A percentile compares a stretch with the other conserved stretches of the same genome.
These are phyloP conservation scores for Taxillus chinensis DNA, from an alignment of 164 flowering plant genomes.

Conservation along the genomic window DNA sequence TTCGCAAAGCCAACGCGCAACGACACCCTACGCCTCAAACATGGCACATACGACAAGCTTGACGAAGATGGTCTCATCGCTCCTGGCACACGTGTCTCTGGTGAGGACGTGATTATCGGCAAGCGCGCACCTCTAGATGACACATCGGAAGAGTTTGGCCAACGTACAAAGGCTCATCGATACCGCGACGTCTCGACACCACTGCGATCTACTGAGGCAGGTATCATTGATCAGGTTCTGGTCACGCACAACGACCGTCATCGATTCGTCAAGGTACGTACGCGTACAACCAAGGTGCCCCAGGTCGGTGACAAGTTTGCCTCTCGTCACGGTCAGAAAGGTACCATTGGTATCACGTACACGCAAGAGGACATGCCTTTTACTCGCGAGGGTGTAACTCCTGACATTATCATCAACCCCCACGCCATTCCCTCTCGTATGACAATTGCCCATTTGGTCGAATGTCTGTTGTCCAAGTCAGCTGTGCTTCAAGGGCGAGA, in stretches of 20 bases:
- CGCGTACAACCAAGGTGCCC: conserved; percentile 85
- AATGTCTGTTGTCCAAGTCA: conserved; percentile 95
- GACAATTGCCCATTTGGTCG: conserved; percentile 97
- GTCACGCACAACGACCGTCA: conserved; percentile 95
- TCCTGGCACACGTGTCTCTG: conserved; percentile 90
- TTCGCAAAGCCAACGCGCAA: conserved; percentile 90
- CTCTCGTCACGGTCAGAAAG: conserved; percentile 94
- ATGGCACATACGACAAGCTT: conserved; percentile 94
- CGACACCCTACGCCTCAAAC: conserved; percentile 95
- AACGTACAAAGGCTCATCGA: conserved; percentile 69
- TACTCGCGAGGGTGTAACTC: conserved; percentile 88
- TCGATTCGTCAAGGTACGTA: conserved; percentile 89
- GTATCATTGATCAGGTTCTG: conserved; percentile 92
- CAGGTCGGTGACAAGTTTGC: conserved; percentile 97
- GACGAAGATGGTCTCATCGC: conserved; percentile 99
- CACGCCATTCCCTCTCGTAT: conserved; percentile 99
- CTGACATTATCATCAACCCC: conserved; percentile 90
- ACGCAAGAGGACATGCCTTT: conserved; percentile 99
- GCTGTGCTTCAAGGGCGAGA: conserved; percentile 93
- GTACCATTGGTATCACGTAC: conserved; percentile 95
- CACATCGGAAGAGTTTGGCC: conserved; percentile 66
- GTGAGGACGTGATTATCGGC: conserved; percentile 98
- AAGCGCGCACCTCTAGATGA: conserved; percentile 96
- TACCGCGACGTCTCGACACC: conserved; percentile 97
- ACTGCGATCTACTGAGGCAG: conserved; percentile 93